phyloP scores from a whole-genome alignment of 1,139 yeast genomes.

The Pichia sp. region DNA sequence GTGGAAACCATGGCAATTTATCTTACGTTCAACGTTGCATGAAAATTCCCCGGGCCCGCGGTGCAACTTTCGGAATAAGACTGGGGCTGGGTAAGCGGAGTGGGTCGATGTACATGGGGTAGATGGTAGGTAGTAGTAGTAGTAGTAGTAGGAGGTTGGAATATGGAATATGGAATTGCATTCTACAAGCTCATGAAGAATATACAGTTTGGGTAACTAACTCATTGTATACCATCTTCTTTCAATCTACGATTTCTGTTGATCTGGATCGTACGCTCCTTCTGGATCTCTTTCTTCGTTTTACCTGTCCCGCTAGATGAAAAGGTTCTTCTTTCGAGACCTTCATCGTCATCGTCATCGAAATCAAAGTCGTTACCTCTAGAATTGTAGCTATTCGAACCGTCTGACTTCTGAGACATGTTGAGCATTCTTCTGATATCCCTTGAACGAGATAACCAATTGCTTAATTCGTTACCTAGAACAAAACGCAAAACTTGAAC shows the following conservation, averaged over 20 bases:
- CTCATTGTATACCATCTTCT: slow-evolving; percentile 3
- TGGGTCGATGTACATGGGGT: too few species aligned
- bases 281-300: slow-evolving; percentile 2
- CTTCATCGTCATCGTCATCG: slow-evolving; percentile 1
- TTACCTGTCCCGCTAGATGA: neutral
- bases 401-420: slow-evolving; percentile 8
- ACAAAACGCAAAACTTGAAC: slow-evolving; percentile 62
- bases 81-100: too few species aligned
- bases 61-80: too few species aligned
- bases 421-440: slow-evolving; percentile 13
- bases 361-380: neutral
- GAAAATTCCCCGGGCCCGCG: too few species aligned
- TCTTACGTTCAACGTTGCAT: too few species aligned
- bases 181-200: too few species aligned
- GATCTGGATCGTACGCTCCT: slow-evolving; percentile 5
- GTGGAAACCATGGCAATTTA: too few species aligned
- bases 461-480: slow-evolving; percentile 62
- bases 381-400: neutral
- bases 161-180: too few species aligned
- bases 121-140: too few species aligned
- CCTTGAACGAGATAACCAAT: slow-evolving; percentile 31
- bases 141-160: too few species aligned
- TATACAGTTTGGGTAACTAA: too few species aligned
- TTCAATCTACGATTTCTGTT: slow-evolving; percentile 2
- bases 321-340: neutral